Percentiles rank a stretch among this genome's conserved stretches.
These are phyloP conservation scores for Gastrolobium bilobum DNA, from an alignment of 306 rosid species.

Conservation along the genomic window DNA sequence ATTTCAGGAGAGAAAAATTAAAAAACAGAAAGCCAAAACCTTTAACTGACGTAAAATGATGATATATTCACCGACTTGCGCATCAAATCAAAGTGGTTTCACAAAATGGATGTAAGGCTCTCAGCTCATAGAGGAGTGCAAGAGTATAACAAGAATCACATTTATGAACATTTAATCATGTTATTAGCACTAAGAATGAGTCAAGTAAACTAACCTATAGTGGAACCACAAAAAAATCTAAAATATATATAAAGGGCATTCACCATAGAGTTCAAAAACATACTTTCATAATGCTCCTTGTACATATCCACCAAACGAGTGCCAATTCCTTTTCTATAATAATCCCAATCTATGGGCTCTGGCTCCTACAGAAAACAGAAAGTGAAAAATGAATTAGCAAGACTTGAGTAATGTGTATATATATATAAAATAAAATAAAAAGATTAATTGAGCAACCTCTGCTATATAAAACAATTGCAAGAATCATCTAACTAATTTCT, in stretches of 20 bases:
- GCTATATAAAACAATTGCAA: not conserved
- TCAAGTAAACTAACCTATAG: not conserved
- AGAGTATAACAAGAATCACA: not conserved
- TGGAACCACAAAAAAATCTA: not conserved
- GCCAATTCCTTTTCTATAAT: constrained; percentile 95
- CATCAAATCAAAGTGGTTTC: constrained; percentile 7
- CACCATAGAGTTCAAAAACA: constrained; percentile 48
- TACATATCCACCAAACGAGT: constrained; percentile 96
- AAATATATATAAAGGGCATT: constrained; percentile 9
- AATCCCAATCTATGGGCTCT: constrained; percentile 97
- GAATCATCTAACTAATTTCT: not conserved
- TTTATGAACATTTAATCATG: not conserved
- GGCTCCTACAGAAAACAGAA: constrained; percentile 80
- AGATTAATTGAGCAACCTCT: constrained; percentile 5
- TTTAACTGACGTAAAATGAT: not conserved
- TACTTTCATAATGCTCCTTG: constrained; percentile 96
- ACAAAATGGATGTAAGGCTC: constrained; percentile 9
- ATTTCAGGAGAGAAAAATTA: not conserved
- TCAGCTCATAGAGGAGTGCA: constrained; percentile 16
- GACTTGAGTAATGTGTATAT: not conserved
- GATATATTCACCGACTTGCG: constrained; percentile 3
- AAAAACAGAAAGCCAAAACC: constrained; percentile 16
- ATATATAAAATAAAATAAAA: too few species aligned
- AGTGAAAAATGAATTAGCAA: constrained; percentile 38
- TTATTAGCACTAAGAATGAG: constrained; percentile 4